phyloP scores from a whole-genome alignment of 148 eudicot genomes.

The Spergularia bocconei region DNA sequence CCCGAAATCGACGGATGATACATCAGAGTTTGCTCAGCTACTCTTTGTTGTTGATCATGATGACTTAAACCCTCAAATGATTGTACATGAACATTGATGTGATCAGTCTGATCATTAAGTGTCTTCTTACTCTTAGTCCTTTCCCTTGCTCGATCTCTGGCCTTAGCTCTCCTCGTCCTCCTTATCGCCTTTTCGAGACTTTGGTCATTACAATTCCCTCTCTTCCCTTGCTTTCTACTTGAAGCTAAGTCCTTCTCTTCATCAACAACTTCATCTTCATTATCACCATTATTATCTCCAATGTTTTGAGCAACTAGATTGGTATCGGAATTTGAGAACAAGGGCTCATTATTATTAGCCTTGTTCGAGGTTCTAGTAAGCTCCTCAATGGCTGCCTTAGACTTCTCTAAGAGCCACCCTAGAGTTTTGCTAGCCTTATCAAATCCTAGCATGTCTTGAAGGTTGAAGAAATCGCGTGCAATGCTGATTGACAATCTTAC shows the following conservation, averaged over 20 bases:
- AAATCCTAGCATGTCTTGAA: slow-evolving; percentile 49
- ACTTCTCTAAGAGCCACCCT: slow-evolving; percentile 42
- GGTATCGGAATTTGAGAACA: neutral
- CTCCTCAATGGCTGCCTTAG: slow-evolving; percentile 37
- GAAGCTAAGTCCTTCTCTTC: neutral
- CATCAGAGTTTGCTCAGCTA: slow-evolving; percentile 3
- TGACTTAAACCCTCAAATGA: slow-evolving; percentile 4
- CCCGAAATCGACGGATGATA: slow-evolving; percentile 15
- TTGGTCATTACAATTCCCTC: too few species aligned
- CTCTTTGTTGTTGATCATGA: slow-evolving; percentile 7
- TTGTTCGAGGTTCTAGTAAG: neutral
- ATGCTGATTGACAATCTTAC: slow-evolving; percentile 43
- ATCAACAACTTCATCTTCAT: neutral
- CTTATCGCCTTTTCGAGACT: neutral
- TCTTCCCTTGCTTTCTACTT: slow-evolving; percentile 1
- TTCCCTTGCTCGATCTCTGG: slow-evolving; percentile 35
- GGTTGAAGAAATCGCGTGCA: slow-evolving; percentile 42
- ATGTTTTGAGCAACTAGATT: neutral
- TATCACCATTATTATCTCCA: neutral
- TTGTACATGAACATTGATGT: neutral
- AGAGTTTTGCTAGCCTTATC: slow-evolving; percentile 50
- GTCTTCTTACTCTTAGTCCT: slow-evolving; percentile 29
- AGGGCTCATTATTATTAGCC: neutral
- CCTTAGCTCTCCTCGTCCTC: slow-evolving; percentile 27
- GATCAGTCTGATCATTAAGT: neutral